These are phyloP conservation scores for Vigna nakashimae DNA, from an alignment of 306 rosid species.

Conservation along the genomic window DNA sequence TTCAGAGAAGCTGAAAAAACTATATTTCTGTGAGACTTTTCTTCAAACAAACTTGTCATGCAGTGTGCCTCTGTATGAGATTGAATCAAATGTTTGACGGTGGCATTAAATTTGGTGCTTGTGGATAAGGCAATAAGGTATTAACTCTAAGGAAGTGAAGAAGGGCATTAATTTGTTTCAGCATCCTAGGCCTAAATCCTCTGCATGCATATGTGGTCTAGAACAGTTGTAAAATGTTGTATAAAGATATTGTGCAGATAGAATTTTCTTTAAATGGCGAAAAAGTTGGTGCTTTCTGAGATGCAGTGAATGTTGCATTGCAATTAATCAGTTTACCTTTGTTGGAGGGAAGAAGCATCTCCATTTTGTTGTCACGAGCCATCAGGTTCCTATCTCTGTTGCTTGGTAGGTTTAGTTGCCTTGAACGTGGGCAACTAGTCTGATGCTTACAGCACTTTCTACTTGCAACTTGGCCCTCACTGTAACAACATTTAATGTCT, in stretches of 20 bases:
- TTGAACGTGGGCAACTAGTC: slow-evolving; percentile 41
- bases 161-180: too few relatives aligned
- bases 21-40: not conserved
- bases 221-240: not conserved
- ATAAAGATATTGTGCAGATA: not conserved
- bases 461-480: not conserved
- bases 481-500: slow-evolving; percentile 24
- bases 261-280: slow-evolving; percentile 5
- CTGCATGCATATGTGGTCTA: not conserved
- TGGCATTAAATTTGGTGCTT: too few relatives aligned
- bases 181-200: too few relatives aligned
- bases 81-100: too few relatives aligned
- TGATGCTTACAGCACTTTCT: slow-evolving; percentile 1
- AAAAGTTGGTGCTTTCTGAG: not conserved
- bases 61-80: too few relatives aligned
- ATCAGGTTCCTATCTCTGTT: slow-evolving; percentile 11
- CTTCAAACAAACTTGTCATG: too few relatives aligned
- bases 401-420: slow-evolving; percentile 31
- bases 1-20: not conserved
- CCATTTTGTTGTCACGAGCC: not conserved
- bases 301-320: not conserved
- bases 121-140: not conserved
- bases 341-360: slow-evolving; percentile 16
- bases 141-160: not conserved
- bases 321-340: slow-evolving; percentile 28